Evolutionary conservation across 148 eudicot genomes (phyloP), one percentile per base, ranked within the genome.

Genomic region (Silene conica): DNA sequence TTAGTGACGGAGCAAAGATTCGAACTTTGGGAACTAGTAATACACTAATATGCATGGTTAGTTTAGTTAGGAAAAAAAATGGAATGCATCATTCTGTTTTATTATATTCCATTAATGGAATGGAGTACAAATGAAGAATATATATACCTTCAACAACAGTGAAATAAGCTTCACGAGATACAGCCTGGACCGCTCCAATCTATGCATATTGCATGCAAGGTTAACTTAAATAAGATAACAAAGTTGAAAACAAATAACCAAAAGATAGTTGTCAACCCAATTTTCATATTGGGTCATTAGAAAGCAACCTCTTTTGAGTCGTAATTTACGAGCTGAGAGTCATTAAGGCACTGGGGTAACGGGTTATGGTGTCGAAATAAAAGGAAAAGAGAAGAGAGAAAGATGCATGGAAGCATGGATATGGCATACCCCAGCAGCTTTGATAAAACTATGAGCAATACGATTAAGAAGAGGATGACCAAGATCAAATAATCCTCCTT

Each of bases 401-500:
- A 45, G 2, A 74, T 16, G 43, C 8, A 26, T 26, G 28, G n/a
- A n/a, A n/a, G n/a, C 28, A 26, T 26, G 2, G n/a, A n/a, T n/a
- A n/a, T n/a, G n/a, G n/a, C 28, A 6, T n/a, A 91, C 98, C 74
- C 96, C 92, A 20, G 98, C 97, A 26, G 97, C 96, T 70, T 86
- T 94, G 78, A 89, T 73, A 63, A 94, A 94, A 82, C 85, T 82
- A 48, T 88, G 86, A 34, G 89, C 87, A 64, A 94, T 75, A 72
- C 98, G 97, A 71, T 94, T 94, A 41, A 94, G 91, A 23, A 94
- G 92, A 74, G 97, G 98, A 52, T 94, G 97, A 41, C 97, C 97
- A 13, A 94, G 82, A 76, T 91, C 97, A 58, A 91, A 86, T 65
- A 75, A 74, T 2, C 84, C 81, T 0, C 87, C 90, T 65, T 84